Percentiles rank a stretch among this genome's conserved stretches.
Evolutionary conservation across 202 grass and related monocot species (phyloP).

Genomic region (Miscanthus sacchariflorus): DNA sequence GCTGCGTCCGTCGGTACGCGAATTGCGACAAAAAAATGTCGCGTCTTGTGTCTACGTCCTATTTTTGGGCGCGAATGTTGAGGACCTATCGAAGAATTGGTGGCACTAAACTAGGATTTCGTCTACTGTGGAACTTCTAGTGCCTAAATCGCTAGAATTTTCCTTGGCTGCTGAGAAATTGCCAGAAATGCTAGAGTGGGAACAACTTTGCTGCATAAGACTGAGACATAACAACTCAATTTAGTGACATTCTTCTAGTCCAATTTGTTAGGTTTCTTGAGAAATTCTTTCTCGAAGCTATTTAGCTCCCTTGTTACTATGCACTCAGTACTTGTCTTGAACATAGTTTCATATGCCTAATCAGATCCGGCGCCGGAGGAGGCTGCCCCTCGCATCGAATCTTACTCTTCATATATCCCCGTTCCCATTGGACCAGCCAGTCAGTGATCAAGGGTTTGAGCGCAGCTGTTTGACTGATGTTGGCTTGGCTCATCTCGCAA

Average conservation of each 20-base stretch:
- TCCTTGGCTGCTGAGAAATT: background rate
- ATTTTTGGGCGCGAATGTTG: background rate
- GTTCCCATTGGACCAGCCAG: conserved; percentile 31
- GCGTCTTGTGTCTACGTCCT: background rate
- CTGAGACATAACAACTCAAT: background rate
- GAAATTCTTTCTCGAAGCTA: too few relatives aligned
- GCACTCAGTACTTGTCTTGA: conserved; percentile 29
- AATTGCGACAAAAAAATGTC: conserved; percentile 21
- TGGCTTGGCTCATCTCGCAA: conserved; percentile 64
- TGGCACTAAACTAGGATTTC: background rate
- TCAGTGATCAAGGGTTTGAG: conserved; percentile 44
- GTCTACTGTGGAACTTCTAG: background rate
- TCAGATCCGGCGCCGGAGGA: conserved; percentile 27
- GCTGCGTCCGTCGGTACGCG: background rate
- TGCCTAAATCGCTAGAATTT: background rate
- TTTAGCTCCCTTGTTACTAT: background rate
- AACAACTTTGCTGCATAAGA: background rate
- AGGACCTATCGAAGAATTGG: background rate
- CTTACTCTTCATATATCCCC: background rate
- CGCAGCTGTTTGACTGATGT: conserved; percentile 68
- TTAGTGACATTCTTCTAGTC: background rate
- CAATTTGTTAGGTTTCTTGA: background rate
- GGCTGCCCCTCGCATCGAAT: background rate
- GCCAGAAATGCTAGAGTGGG: background rate
- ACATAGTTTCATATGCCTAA: conserved; percentile 40